phyloP scores from a whole-genome alignment of 2,329 filamentous ascomycete species.

The Aureobasidium sp. region DNA sequence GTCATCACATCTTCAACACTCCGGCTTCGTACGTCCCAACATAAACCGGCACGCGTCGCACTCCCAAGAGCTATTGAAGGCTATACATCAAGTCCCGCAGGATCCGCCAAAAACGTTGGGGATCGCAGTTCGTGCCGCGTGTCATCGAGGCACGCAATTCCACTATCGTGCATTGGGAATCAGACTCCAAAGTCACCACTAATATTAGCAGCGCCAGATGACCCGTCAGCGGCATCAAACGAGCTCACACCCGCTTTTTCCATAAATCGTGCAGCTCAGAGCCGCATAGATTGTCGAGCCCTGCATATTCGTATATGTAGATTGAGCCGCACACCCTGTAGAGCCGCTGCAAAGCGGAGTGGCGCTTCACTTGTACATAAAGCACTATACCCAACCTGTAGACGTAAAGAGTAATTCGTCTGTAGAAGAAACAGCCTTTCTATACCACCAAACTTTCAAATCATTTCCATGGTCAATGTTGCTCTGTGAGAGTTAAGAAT shows the following conservation, averaged over 20 bases:
- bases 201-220: neutral
- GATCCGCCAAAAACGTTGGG: neutral
- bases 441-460: neutral
- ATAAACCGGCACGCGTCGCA: neutral
- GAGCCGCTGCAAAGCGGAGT: neutral
- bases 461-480: neutral
- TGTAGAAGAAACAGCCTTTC: neutral
- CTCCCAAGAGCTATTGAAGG: neutral
- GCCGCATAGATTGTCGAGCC: neutral
- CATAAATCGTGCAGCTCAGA: neutral
- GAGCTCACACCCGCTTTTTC: neutral
- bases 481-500: no score
- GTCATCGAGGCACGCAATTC: neutral
- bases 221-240: neutral
- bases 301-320: neutral
- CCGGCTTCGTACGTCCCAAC: neutral
- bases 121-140: neutral
- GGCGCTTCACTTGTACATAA: neutral
- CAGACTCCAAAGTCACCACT: neutral
- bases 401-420: neutral
- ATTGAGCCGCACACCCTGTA: neutral
- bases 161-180: neutral
- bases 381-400: neutral
- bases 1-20: neutral
- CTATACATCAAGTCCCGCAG: neutral